Evolutionary conservation across 306 rosid species (phyloP).

Genomic region (Crotalaria pallida): DNA sequence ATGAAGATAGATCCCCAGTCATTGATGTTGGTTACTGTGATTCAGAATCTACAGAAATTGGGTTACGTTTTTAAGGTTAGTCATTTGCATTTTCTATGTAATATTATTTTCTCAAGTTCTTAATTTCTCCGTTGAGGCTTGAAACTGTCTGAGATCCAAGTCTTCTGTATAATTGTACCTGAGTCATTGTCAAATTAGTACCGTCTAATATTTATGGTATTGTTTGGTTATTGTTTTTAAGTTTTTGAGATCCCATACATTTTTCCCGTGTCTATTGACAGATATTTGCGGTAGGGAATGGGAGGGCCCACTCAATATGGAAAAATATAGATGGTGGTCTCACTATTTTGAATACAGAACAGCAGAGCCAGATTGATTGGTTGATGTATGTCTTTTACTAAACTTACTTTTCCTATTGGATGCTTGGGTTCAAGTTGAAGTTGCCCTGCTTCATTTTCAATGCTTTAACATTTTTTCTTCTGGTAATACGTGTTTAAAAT

Average conservation of each 20-base stretch:
- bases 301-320: constrained; percentile 70
- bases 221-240: constrained; percentile 5
- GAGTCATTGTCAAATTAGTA: constrained; percentile 13
- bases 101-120: no score
- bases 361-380: constrained; percentile 67
- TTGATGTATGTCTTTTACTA: constrained; percentile 57
- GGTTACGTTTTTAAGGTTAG: constrained; percentile 83
- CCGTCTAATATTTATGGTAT: constrained; percentile 2
- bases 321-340: constrained; percentile 57
- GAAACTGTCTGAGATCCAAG: neutral
- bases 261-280: constrained; percentile 37
- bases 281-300: constrained; percentile 71
- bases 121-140: neutral
- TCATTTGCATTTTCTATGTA: constrained; percentile 19
- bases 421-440: constrained; percentile 1
- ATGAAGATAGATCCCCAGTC: constrained; percentile 68
- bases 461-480: neutral
- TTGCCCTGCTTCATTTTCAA: neutral
- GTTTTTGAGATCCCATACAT: constrained; percentile 27
- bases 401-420: constrained; percentile 1
- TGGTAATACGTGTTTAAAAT: neutral
- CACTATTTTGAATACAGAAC: constrained; percentile 47
- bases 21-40: constrained; percentile 68
- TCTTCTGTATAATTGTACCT: neutral
- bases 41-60: constrained; percentile 69